Evolutionary conservation across 331 rosid genomes (phyloP).

Genomic region (Acacia pycnantha): DNA sequence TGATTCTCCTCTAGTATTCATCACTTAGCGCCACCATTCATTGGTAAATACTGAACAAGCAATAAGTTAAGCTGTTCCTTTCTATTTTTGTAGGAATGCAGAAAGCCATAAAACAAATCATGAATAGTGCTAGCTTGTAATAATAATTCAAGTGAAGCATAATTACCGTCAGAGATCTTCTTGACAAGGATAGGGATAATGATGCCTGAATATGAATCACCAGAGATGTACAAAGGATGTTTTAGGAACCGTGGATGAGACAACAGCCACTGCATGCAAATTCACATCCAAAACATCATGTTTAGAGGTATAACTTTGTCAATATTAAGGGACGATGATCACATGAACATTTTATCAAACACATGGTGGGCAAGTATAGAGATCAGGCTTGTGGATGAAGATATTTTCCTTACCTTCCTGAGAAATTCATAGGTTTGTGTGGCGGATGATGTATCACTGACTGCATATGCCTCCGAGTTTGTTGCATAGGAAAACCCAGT

Average conservation of each 20-base stretch:
- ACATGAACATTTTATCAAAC: background rate
- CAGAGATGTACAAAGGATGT: background rate
- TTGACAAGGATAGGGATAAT: conserved; percentile 2
- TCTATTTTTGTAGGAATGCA: background rate
- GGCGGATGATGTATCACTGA: background rate
- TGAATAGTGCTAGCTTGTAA: background rate
- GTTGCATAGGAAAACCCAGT: conserved; percentile 27
- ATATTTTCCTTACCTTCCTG: conserved; percentile 6
- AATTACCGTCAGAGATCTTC: background rate
- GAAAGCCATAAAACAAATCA: background rate
- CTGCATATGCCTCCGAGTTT: background rate
- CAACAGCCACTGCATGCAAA: conserved; percentile 17
- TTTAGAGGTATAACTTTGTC: background rate
- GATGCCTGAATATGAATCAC: conserved; percentile 20
- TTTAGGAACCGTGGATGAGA: background rate
- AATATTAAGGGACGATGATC: background rate
- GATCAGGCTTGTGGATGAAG: background rate
- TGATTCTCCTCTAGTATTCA: background rate
- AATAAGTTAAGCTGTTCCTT: background rate
- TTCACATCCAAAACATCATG: background rate
- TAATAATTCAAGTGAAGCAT: background rate
- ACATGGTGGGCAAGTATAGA: background rate
- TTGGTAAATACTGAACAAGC: too few relatives aligned
- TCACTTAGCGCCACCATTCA: too few relatives aligned
- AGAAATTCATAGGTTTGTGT: conserved; percentile 23